Evolutionary conservation across 2,329 filamentous ascomycete genomes (phyloP).

Genomic region (Epichloe glyceriae): DNA sequence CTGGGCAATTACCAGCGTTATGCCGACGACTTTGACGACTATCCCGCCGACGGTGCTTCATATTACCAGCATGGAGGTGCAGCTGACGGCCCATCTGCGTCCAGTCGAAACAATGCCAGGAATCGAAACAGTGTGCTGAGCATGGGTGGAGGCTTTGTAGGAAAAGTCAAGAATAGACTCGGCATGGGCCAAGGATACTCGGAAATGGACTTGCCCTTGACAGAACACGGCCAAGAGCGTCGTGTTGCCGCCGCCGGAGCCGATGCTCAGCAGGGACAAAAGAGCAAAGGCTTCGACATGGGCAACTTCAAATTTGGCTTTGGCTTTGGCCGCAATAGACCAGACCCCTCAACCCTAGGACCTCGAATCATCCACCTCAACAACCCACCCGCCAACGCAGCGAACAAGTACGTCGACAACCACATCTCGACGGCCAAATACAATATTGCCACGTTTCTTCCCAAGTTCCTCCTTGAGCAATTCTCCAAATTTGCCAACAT

Average conservation of each 20-base stretch:
- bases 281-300: conserved; percentile 49
- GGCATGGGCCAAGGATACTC: conserved; percentile 84
- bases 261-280: conserved; percentile 27
- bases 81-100: conserved; percentile 38
- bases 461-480: conserved; percentile 95
- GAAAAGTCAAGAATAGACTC: conserved; percentile 77
- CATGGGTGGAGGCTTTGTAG: conserved; percentile 76
- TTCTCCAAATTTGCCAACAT: conserved; percentile 99
- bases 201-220: conserved; percentile 95
- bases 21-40: conserved; percentile 75
- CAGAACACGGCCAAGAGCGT: conserved; percentile 48
- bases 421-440: conserved; percentile 97
- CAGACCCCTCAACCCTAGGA: conserved; percentile 80
- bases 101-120: conserved; percentile 39
- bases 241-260: conserved; percentile 28
- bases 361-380: conserved; percentile 91
- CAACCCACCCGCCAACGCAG: conserved; percentile 82
- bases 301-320: conserved; percentile 77
- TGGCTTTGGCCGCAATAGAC: conserved; percentile 62
- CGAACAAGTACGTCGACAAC: conserved; percentile 88
- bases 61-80: conserved; percentile 68
- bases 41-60: conserved; percentile 62
- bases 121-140: conserved; percentile 83
- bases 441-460: conserved; percentile 82
- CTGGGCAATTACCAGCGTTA: conserved; percentile 85